Evolutionary conservation across 1,284 basidiomycete genomes (phyloP), one percentile per base, ranked within the genome.

Genomic region (Malassezia slooffiae): DNA sequence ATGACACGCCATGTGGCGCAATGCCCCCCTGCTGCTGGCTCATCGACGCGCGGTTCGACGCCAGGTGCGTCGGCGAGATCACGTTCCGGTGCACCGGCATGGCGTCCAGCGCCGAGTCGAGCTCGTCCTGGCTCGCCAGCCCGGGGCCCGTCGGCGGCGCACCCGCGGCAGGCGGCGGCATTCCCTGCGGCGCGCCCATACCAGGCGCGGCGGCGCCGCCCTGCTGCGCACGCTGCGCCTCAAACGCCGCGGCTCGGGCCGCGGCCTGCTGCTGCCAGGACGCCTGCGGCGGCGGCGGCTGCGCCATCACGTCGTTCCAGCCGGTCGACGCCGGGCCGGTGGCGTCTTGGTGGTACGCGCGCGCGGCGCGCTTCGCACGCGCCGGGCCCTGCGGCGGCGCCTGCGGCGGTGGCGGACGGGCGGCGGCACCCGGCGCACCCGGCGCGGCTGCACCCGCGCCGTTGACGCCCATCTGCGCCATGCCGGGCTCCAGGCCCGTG

Each of bases 261-360:
- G 60, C 62, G 2, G 65, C 63, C 2, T 55, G 57, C 40, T 58
- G 54, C 34, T 68, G 65, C 62, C 64, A 68, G 3, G 53, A 45
- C 15, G 61, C 52, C 34, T 62, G 57, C 15, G 55, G 40, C 19
- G 56, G 57, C 20, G 56, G 50, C 11, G 58, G 66, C 19, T 59
- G 59, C 9, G 46, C 43, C 15, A 55, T 52, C 0, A 56, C 62
- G 31, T 62, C 66, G 34, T 69, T 61, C 60, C 58, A 65, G 23
- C 59, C 59, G 3, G 33, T 21, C 22, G 35, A 42, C 13, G 57
- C 50, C 3, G 39, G 37, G 5, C 55, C 43, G 6, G 52, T 47
- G 3, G 54, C 54, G 17, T 69, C 62, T 16, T 62, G 60, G 40
- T 70, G 69, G 31, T 70, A 70, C 23, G 66, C 67, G 15, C 69